A percentile compares a stretch with the other conserved stretches of the same genome.
These are phyloP conservation scores for Alternaria triticina DNA, from an alignment of 2,329 filamentous ascomycete species.

Conservation along the genomic window DNA sequence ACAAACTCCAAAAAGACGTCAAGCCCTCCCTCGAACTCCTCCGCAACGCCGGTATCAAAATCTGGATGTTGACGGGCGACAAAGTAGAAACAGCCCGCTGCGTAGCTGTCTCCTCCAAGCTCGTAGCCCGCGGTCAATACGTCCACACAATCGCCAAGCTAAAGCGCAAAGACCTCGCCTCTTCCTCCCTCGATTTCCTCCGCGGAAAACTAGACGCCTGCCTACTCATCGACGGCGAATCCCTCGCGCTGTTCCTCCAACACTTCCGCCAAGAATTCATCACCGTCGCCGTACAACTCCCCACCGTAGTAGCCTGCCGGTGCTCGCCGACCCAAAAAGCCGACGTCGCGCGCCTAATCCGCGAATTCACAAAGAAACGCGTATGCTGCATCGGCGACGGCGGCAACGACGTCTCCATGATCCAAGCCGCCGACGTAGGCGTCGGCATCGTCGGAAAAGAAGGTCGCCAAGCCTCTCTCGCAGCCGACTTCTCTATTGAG, in stretches of 20 bases:
- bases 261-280: conserved; percentile 88
- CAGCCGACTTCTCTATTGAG: conserved; percentile 94
- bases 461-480: conserved; percentile 90
- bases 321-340: conserved; percentile 98
- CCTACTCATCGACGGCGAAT: conserved; percentile 93
- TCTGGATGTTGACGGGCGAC: conserved; percentile 99
- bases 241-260: conserved; percentile 79
- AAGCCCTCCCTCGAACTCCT: conserved; percentile 94
- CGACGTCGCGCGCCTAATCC: conserved; percentile 88
- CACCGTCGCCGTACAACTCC: conserved; percentile 82
- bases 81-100: conserved; percentile 98
- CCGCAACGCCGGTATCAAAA: conserved; percentile 96
- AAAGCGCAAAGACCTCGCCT: conserved; percentile 81
- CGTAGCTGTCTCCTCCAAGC: conserved; percentile 91
- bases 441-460: conserved; percentile 99
- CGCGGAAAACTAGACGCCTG: conserved; percentile 85
- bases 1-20: conserved; percentile 93
- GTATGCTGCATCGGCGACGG: conserved; percentile 98
- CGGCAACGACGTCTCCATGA: conserved; percentile 99
- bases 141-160: conserved; percentile 92
- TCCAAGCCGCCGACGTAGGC: conserved; percentile 96
- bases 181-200: conserved; percentile 87
- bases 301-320: conserved; percentile 92
- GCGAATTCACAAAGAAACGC: conserved; percentile 88
- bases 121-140: conserved; percentile 91